phyloP scores from a whole-genome alignment of 2,329 filamentous ascomycete genomes.

The Colletotrichum eleusines region DNA sequence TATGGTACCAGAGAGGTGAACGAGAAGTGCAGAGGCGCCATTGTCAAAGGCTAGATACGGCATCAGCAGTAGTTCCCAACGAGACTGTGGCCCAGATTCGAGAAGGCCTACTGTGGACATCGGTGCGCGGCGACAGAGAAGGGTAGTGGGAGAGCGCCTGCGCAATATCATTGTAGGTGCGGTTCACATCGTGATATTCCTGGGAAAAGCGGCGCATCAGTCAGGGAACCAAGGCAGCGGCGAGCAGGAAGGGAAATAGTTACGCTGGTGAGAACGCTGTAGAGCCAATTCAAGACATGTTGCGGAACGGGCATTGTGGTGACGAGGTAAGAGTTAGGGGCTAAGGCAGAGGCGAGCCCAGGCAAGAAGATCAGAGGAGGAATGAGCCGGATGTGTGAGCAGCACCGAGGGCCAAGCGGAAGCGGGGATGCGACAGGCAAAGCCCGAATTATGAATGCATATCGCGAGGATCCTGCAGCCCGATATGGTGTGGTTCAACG shows the following conservation, averaged over 20 bases:
- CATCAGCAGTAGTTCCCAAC: constrained; percentile 44
- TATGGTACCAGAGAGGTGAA: constrained; percentile 88
- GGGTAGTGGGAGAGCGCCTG: constrained; percentile 84
- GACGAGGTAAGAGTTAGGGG: not conserved
- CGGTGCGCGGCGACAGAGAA: constrained; percentile 85
- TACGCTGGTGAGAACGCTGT: constrained; percentile 87
- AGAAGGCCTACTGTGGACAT: constrained; percentile 85
- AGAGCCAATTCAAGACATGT: constrained; percentile 94
- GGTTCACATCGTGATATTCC: constrained; percentile 94
- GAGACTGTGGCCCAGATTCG: constrained; percentile 21
- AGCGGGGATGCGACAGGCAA: not conserved
- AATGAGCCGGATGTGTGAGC: not conserved
- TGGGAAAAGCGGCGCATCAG: constrained; percentile 54
- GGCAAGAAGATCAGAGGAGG: not conserved
- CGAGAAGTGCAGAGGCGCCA: constrained; percentile 85
- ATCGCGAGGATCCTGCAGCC: not conserved
- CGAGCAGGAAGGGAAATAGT: constrained; percentile 41
- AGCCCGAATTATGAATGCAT: constrained; percentile 14
- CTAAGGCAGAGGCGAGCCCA: constrained; percentile 4
- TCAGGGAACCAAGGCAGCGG: not conserved
- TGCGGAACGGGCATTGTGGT: constrained; percentile 79
- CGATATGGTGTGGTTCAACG: not conserved
- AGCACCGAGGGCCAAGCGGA: not conserved
- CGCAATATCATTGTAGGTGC: constrained; percentile 92
- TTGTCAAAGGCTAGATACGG: constrained; percentile 80